phyloP scores from a whole-genome alignment of 352 stramenopile species.

The Pythium brassicae region DNA sequence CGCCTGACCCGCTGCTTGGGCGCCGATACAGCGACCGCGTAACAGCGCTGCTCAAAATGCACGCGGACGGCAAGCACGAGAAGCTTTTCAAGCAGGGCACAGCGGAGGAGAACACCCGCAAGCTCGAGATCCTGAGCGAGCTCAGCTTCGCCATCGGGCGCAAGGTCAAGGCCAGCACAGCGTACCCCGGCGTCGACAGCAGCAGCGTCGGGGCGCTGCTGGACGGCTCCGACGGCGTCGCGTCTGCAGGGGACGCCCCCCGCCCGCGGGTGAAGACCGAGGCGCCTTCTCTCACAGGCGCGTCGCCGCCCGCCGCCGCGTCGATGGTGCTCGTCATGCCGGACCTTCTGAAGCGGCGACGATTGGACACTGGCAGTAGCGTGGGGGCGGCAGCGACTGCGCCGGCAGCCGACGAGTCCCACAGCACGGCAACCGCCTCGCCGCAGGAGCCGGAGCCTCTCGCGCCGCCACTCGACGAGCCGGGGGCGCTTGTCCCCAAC shows the following conservation, averaged over 20 bases:
- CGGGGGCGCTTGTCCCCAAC: background rate
- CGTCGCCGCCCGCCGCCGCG: background rate
- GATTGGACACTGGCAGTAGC: constrained; percentile 20
- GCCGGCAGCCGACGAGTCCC: background rate
- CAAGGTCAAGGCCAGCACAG: constrained; percentile 36
- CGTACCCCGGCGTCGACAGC: constrained; percentile 12
- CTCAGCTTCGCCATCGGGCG: constrained; percentile 43
- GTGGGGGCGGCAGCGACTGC: background rate
- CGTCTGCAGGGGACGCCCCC: background rate
- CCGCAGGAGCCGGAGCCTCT: constrained; percentile 1
- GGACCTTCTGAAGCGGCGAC: constrained; percentile 11
- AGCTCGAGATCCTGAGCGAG: constrained; percentile 62
- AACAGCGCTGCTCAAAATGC: constrained; percentile 76
- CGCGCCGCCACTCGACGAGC: background rate
- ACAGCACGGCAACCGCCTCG: background rate
- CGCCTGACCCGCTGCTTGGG: too few relatives aligned
- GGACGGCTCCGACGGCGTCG: constrained; percentile 4
- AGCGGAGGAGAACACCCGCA: constrained; percentile 62
- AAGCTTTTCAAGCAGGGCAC: constrained; percentile 81
- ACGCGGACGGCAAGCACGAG: constrained; percentile 71
- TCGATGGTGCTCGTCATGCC: background rate
- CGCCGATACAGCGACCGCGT: constrained; percentile 46
- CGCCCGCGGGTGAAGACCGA: background rate
- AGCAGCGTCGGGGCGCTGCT: constrained; percentile 15
- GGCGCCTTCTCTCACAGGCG: background rate